Evolutionary conservation across 352 stramenopile genomes (phyloP), one percentile per base, ranked within the genome.

Genomic region (Pythium brachiatum): DNA sequence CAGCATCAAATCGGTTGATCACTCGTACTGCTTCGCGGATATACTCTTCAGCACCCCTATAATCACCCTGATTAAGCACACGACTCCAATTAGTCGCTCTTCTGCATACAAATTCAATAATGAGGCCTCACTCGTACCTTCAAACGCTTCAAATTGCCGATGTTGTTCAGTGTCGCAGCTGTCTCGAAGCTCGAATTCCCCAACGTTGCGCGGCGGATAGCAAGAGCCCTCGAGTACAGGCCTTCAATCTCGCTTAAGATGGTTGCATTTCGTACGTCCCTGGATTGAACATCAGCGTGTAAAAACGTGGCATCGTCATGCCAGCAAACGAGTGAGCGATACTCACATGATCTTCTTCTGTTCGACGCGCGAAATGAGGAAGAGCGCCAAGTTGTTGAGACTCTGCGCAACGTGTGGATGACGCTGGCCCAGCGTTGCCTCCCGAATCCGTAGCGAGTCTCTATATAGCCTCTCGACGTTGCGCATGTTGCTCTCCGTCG

Each of bases 371-470:
- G 27, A 39, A 15, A 53, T 59, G 34, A 68, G 47, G 34, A 53
- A 88, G n/a, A 89, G 70, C 26, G 84, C 84, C 21, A 93, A 55
- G 55, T 93, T 93, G 69, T 93, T 93, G 12, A 93, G 63, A 53
- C 80, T 90, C 53, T 89, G 81, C 5, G 80, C 84, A 29, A 93
- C 84, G 43, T 90, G 80, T 12, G 81, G 84, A 51, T 93, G 84
- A 31, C 79, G 76, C 39, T 72, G 65, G 7, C 80, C 80, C 20
- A 90, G 63, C 7, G 71, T 81, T 38, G 72, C 69, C 57, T 93
- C 81, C 18, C 82, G 78, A 51, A 93, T 93, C 56, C 83, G 74
- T 9, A 93, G 81, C 21, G 81, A 91, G 20, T 76, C 72, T 31
- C 80, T 78, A 69, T 93, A 93, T 69, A 93, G 74, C 16, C 60